A percentile compares a stretch with the other conserved stretches of the same genome.
phyloP scores from a whole-genome alignment of 2,329 filamentous ascomycete genomes.

The Cercospora brassicicola region DNA sequence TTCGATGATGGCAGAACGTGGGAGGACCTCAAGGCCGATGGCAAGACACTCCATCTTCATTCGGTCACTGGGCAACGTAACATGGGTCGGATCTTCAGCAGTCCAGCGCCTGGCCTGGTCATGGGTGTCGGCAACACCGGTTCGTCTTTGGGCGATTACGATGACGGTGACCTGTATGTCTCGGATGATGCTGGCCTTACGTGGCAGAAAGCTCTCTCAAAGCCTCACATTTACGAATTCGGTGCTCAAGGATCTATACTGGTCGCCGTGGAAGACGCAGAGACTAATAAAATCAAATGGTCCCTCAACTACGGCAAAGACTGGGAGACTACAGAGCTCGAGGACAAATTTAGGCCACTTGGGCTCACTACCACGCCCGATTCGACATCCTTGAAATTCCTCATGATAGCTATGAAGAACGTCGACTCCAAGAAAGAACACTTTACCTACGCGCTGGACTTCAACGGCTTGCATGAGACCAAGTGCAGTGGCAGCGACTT shows the following conservation, averaged over 20 bases:
- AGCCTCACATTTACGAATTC: conserved; percentile 93
- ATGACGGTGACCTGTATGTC: conserved; percentile 76
- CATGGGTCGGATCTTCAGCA: conserved; percentile 84
- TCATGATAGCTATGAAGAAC: conserved; percentile 66
- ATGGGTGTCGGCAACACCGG: conserved; percentile 95
- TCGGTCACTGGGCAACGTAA: conserved; percentile 85
- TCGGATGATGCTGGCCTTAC: conserved; percentile 87
- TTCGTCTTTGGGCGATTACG: conserved; percentile 66
- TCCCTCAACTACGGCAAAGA: conserved; percentile 86
- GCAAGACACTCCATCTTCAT: conserved; percentile 77
- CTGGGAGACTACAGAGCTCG: conserved; percentile 73
- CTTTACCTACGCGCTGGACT: conserved; percentile 73
- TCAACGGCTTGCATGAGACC: conserved; percentile 73
- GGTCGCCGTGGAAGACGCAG: conserved; percentile 72
- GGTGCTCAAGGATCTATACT: conserved; percentile 89
- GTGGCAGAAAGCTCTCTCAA: conserved; percentile 73
- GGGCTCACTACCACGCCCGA: conserved; percentile 86
- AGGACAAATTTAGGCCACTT: conserved; percentile 67
- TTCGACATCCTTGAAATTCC: conserved; percentile 87
- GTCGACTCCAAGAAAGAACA: conserved; percentile 55
- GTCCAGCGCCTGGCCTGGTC: conserved; percentile 84
- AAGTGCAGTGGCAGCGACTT: conserved; percentile 77
- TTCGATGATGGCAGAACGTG: conserved; percentile 95
- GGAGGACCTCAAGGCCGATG: conserved; percentile 65
- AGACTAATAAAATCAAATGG: conserved; percentile 67